Evolutionary conservation across 1,139 yeast species (phyloP).

Genomic region (Yamadazyma triangularis): DNA sequence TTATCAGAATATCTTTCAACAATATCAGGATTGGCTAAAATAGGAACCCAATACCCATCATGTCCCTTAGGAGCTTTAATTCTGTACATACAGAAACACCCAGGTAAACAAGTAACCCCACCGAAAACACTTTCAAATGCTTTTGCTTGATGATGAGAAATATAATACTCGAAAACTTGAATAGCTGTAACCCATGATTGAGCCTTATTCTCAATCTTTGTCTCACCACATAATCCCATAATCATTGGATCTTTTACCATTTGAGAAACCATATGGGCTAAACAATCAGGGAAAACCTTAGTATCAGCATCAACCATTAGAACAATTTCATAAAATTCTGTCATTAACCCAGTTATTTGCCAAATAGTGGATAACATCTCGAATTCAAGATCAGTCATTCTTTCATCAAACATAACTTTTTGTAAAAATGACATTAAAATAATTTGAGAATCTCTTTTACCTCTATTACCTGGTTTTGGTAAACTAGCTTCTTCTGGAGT

Average conservation of each 20-base stretch:
- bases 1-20: slow-evolving; percentile 94
- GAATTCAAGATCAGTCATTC: slow-evolving; percentile 93
- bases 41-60: slow-evolving; percentile 95
- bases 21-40: slow-evolving; percentile 91
- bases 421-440: slow-evolving; percentile 91
- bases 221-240: slow-evolving; percentile 98
- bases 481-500: slow-evolving; percentile 74
- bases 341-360: slow-evolving; percentile 84
- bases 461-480: slow-evolving; percentile 97
- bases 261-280: slow-evolving; percentile 90
- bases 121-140: slow-evolving; percentile 97
- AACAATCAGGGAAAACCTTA: slow-evolving; percentile 80
- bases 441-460: slow-evolving; percentile 96
- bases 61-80: slow-evolving; percentile 89
- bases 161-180: slow-evolving; percentile 93
- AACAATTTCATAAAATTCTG: slow-evolving; percentile 79
- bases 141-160: slow-evolving; percentile 94
- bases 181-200: slow-evolving; percentile 91
- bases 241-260: slow-evolving; percentile 86
- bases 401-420: slow-evolving; percentile 87
- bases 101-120: slow-evolving; percentile 96
- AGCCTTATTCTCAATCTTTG: slow-evolving; percentile 84
- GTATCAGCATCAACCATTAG: slow-evolving; percentile 99
- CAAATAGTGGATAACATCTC: slow-evolving; percentile 77
- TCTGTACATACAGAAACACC: slow-evolving; percentile 95